phyloP scores from a whole-genome alignment of 331 rosid species.

The Arachis monticola region DNA sequence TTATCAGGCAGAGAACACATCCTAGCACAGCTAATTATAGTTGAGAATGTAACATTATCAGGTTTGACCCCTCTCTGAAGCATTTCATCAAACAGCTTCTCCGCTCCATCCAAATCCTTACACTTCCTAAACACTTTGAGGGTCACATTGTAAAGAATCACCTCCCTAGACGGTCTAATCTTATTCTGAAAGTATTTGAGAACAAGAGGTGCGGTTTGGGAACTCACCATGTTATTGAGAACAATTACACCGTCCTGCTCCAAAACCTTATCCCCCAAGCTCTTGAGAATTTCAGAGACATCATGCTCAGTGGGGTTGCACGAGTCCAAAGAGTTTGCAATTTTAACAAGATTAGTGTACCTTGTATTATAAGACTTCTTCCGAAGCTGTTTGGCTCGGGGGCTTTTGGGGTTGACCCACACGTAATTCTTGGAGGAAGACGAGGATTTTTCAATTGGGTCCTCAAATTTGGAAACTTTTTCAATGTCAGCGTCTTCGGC shows the following conservation, averaged over 20 bases:
- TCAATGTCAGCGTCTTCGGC: background rate
- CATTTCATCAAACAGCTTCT: slow-evolving; percentile 85
- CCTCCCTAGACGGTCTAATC: slow-evolving; percentile 54
- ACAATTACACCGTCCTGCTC: slow-evolving; percentile 79
- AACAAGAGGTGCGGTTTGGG: slow-evolving; percentile 60
- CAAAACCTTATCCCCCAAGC: slow-evolving; percentile 48
- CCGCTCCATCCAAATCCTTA: slow-evolving; percentile 73
- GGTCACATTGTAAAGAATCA: slow-evolving; percentile 79
- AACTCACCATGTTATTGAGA: slow-evolving; percentile 64
- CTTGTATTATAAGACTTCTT: slow-evolving; percentile 67
- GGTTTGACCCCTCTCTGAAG: slow-evolving; percentile 68
- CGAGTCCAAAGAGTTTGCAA: slow-evolving; percentile 64
- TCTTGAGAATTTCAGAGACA: slow-evolving; percentile 55
- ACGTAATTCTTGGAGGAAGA: slow-evolving; percentile 55
- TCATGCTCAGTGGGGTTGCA: slow-evolving; percentile 54
- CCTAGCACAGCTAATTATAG: slow-evolving; percentile 90
- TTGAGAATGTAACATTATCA: slow-evolving; percentile 82
- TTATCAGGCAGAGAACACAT: slow-evolving; percentile 57
- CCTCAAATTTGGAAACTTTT: slow-evolving; percentile 25
- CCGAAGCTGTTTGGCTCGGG: slow-evolving; percentile 72
- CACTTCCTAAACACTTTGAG: slow-evolving; percentile 72
- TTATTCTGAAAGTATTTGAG: slow-evolving; percentile 58
- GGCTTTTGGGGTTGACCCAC: slow-evolving; percentile 85
- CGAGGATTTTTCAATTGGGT: slow-evolving; percentile 46
- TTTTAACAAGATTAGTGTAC: slow-evolving; percentile 58